Evolutionary conservation across 441 rosid genomes (phyloP), one percentile per base, ranked within the genome.

Genomic region (Euphorbia schlechtendalii): DNA sequence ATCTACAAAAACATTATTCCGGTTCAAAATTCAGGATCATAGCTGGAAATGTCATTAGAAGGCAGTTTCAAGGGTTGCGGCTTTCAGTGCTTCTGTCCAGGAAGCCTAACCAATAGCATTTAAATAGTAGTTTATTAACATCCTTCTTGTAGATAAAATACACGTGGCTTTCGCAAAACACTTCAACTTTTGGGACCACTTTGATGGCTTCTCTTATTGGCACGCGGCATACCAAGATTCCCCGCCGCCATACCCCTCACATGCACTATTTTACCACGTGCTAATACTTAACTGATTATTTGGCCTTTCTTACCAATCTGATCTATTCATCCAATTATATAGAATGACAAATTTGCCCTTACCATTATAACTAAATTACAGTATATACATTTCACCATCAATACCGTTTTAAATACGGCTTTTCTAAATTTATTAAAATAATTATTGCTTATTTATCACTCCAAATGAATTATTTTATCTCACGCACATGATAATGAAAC

Each of bases 11-110:
- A n/a, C n/a, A n/a, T n/a, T n/a, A n/a, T n/a, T n/a, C n/a, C n/a
- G n/a, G n/a, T n/a, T n/a, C n/a, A n/a, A n/a, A n/a, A n/a, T n/a
- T n/a, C n/a, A 32, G 34, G 34, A 6, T 32, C 34, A 32, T 32
- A 32, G 34, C 6, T 32, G 34, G 34, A 32, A 32, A 32, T 32
- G 34, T 32, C 34, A 6, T 32, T 24, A 34, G 18, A 11, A 52
- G 73, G 63, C 25, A 54, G 68, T 59, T 80, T 84, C 86, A 84
- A 84, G 62, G 67, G 75, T 80, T 82, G 82, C 83, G 86, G 85
- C 85, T 65, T 70, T 17, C 20, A 67, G 78, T 73, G 83, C 76
- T 69, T 69, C 75, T 4, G 73, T 73, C 71, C 54, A 48, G 72
- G 70, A 74, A 69, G 68, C 75, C 54, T 59, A 69, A 72, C 13